Percentiles rank a stretch among this genome's conserved stretches.
Evolutionary conservation across 2,329 filamentous ascomycete genomes (phyloP).

Genomic region (Nannizziopsis arthrosporioides): DNA sequence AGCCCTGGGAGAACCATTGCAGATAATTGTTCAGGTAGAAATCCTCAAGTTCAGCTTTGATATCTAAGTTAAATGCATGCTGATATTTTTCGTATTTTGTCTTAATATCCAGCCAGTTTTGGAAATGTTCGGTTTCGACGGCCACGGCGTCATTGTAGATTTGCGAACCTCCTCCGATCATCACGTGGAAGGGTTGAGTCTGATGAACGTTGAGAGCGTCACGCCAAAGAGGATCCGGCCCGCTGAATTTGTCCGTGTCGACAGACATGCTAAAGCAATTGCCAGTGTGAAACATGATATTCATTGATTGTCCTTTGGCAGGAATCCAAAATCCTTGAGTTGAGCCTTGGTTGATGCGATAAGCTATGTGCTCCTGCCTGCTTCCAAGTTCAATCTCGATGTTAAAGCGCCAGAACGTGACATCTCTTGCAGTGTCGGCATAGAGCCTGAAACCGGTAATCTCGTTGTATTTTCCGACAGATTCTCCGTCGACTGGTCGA

Average conservation of each 20-base stretch:
- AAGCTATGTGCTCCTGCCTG: constrained; percentile 75
- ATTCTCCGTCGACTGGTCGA: constrained; percentile 58
- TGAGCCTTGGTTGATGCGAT: constrained; percentile 87
- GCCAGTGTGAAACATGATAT: constrained; percentile 97
- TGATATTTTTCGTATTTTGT: constrained; percentile 70
- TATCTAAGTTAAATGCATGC: constrained; percentile 62
- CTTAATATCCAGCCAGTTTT: constrained; percentile 70
- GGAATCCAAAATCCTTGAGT: constrained; percentile 92
- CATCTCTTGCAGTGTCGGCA: constrained; percentile 67
- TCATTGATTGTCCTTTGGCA: constrained; percentile 73
- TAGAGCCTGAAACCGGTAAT: constrained; percentile 73
- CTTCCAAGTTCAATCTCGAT: constrained; percentile 76
- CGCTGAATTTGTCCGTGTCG: constrained; percentile 68
- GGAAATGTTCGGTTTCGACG: constrained; percentile 62
- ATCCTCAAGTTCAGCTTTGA: constrained; percentile 77
- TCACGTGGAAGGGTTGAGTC: constrained; percentile 86
- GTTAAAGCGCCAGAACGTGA: constrained; percentile 96
- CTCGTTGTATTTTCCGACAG: constrained; percentile 67
- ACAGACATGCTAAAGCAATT: constrained; percentile 84
- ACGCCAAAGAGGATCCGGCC: constrained; percentile 92
- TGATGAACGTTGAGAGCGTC: constrained; percentile 91
- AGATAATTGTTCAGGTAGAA: constrained; percentile 85
- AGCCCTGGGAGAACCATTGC: constrained; percentile 91
- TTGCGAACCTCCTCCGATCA: constrained; percentile 94
- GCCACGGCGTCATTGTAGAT: constrained; percentile 87